Evolutionary conservation across 768 basidiomycete genomes (phyloP), one percentile per base, ranked within the genome.

Genomic region (Lepiota venenata): DNA sequence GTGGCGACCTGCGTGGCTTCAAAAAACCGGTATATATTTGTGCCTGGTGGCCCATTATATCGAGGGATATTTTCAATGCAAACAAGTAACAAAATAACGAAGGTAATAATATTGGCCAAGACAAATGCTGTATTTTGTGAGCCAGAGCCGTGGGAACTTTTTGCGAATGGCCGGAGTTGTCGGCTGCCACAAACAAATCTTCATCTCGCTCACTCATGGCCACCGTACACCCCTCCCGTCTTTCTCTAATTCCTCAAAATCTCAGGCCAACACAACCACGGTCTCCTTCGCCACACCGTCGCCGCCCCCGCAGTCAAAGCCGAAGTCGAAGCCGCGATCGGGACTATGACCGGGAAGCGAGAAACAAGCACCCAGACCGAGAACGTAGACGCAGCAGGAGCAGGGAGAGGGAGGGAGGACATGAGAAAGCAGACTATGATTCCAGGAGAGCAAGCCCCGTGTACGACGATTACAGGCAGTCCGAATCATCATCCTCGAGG

Each of bases 151-250:
- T 25, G 25, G 25, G 25, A 25, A 25, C 25, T 25, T 25, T 25
- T 2, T 2, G 25, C 25, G 3, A 25, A 25, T 25, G 25, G 25
- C 25, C 25, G 25, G n/a, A n/a, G n/a, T n/a, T n/a, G n/a, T n/a
- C n/a, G n/a, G n/a, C 25, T 25, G 25, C 5, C 3, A 5, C 25
- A 25, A 25, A 25, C 25, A 25, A 25, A 25, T 16, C 25, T 27
- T 44, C 20, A 14, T 44, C 18, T 16, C 55, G 11, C 12, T 22
- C 47, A 35, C 21, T 55, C 50, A 89, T 90, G 88, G 86, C 86
- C 22, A 83, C 82, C 16, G 76, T 90, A 4, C 88, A 90, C 61
- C 88, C 88, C 21, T 88, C 87, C 9, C 79, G 88, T 47, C 72
- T 87, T 72, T 82, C 73, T 22, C 71, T 89, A 4, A 83, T 90